Conservation (phyloP, 164 flowering plant species). For the Umbilicus rupestris region DNA sequence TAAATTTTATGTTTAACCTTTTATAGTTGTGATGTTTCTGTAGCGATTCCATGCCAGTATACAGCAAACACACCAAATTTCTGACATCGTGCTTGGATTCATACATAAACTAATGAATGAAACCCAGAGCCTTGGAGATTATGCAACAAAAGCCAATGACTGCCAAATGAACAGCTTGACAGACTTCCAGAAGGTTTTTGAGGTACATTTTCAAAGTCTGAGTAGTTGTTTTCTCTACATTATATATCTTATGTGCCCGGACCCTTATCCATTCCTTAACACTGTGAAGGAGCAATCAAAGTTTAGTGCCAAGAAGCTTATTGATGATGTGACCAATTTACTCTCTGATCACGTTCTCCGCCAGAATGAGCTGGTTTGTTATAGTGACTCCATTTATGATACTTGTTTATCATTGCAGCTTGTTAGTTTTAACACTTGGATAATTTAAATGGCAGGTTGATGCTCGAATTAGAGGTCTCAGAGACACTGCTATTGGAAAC, state of each 20-base stretch:
- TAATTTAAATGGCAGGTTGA: conserved; percentile 44
- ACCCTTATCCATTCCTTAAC: not conserved
- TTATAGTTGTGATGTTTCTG: not conserved
- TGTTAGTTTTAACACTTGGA: not conserved
- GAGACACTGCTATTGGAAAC: conserved; percentile 40
- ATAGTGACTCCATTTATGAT: not conserved
- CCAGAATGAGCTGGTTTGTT: conserved; percentile 72
- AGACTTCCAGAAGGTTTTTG: conserved; percentile 69
- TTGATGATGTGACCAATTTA: conserved; percentile 58
- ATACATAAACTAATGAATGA: conserved; percentile 52
- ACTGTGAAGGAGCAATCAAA: conserved; percentile 62
- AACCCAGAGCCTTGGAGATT: conserved; percentile 36
- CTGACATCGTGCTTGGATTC: conserved; percentile 41
- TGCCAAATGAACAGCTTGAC: conserved; percentile 44
- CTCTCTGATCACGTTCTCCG: conserved; percentile 51
- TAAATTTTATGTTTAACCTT: not conserved
- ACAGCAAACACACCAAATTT: conserved; percentile 40
- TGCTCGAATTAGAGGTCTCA: conserved; percentile 42
- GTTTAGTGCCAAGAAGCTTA: conserved; percentile 68
- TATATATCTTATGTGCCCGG: not conserved
- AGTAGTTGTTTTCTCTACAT: not conserved
- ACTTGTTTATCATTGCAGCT: not conserved
- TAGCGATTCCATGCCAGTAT: conserved; percentile 56
- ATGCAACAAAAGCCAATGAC: conserved; percentile 37
- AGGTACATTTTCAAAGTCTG: conserved; percentile 25